phyloP scores from a whole-genome alignment of 108 stramenopile species.

The Pseudonitzschia pungens region DNA sequence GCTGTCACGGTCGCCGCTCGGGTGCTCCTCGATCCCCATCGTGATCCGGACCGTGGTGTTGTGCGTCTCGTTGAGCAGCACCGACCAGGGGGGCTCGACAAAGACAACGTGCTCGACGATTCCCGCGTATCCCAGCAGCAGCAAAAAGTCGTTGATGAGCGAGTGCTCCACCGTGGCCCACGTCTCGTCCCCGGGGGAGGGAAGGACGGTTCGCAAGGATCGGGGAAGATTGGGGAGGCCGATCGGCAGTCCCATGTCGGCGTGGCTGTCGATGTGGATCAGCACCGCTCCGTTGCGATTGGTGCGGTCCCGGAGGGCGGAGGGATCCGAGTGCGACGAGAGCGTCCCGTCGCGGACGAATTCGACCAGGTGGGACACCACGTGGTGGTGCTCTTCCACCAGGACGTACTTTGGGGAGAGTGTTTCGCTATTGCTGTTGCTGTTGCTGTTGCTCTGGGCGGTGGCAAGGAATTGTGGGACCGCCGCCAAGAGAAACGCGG shows the following conservation, averaged over 20 bases:
- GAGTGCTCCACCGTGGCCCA: background rate
- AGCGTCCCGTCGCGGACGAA: background rate
- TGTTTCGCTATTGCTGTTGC: background rate
- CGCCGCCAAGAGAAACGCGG: no score
- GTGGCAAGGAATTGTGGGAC: no score
- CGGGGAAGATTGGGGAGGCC: background rate
- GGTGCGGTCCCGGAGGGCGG: background rate
- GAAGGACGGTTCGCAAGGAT: background rate
- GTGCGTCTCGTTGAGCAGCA: background rate
- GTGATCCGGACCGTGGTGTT: background rate
- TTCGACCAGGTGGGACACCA: background rate
- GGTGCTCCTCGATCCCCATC: background rate
- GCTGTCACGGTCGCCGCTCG: background rate
- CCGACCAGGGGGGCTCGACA: constrained; percentile 6
- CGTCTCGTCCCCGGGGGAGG: background rate
- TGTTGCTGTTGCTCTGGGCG: no score
- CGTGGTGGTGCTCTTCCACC: constrained; percentile 3
- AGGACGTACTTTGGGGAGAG: constrained; percentile 2
- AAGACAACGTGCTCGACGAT: constrained; percentile 11
- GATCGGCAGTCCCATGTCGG: constrained; percentile 1
- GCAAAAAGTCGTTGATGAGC: constrained; percentile 2
- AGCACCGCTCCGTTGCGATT: background rate
- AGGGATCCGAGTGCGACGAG: background rate
- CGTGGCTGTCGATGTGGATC: constrained; percentile 8
- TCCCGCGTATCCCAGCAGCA: constrained; percentile 7